A percentile compares a stretch with the other conserved stretches of the same genome.
These are phyloP conservation scores for Zarea fungicola DNA, from an alignment of 2,329 filamentous ascomycete genomes.

Conservation along the genomic window DNA sequence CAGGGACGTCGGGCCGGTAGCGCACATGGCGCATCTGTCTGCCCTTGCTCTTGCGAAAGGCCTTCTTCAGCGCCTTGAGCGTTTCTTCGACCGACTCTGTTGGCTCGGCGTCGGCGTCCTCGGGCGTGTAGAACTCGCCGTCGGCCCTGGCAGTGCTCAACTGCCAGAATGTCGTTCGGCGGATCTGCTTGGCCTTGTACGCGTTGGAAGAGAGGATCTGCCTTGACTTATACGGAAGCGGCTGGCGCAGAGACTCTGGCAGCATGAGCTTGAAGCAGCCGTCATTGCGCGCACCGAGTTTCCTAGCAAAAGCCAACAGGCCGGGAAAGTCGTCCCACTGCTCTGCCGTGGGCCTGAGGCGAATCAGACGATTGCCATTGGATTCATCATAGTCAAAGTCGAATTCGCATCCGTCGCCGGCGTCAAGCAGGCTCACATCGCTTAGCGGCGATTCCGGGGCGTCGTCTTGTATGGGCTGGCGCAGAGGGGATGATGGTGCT, in stretches of 20 bases:
- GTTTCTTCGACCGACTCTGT: constrained; percentile 22
- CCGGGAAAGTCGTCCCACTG: constrained; percentile 34
- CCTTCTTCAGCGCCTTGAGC: constrained; percentile 28
- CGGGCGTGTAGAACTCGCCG: constrained; percentile 27
- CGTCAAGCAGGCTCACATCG: constrained; percentile 9
- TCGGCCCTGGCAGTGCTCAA: constrained; percentile 30
- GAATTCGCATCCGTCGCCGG: constrained; percentile 19
- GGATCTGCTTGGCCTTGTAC: constrained; percentile 30
- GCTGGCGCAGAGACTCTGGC: constrained; percentile 25
- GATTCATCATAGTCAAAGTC: constrained; percentile 28
- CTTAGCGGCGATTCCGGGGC: constrained; percentile 5
- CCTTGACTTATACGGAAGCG: constrained; percentile 27
- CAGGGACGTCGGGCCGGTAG: constrained; percentile 34
- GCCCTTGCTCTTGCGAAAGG: constrained; percentile 32
- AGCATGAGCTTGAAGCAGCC: constrained; percentile 36
- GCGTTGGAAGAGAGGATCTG: constrained; percentile 30
- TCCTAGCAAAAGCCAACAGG: constrained; percentile 28
- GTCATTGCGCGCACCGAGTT: constrained; percentile 26
- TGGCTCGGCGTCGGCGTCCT: constrained; percentile 20
- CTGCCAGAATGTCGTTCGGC: constrained; percentile 32
- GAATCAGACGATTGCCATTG: constrained; percentile 26
- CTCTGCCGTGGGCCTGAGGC: constrained; percentile 28
- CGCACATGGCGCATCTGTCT: constrained; percentile 33
- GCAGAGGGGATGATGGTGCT: not conserved
- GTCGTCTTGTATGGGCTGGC: not conserved